phyloP scores from a whole-genome alignment of 2,329 filamentous ascomycete genomes.

The Penicillium sumatraense region DNA sequence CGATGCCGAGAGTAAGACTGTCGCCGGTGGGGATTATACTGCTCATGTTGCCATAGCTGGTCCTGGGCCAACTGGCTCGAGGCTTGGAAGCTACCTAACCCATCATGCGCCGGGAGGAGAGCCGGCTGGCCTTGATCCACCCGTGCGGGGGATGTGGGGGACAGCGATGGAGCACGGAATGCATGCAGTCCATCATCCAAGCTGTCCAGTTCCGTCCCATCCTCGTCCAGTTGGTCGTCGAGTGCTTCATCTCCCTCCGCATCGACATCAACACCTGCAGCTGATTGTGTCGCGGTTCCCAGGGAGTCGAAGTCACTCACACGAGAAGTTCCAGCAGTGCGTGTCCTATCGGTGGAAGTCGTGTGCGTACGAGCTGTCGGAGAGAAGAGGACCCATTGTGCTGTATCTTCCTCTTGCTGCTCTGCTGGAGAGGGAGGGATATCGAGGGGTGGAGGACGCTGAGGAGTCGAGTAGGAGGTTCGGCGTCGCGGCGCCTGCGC shows the following conservation, averaged over 20 bases:
- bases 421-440: conserved; percentile 34
- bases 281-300: conserved; percentile 68
- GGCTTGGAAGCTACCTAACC: conserved; percentile 80
- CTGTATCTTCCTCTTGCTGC: conserved; percentile 68
- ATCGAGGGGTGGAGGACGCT: conserved; percentile 32
- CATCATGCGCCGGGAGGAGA: conserved; percentile 89
- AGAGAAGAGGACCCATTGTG: conserved; percentile 97
- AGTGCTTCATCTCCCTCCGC: conserved; percentile 57
- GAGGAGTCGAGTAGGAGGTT: conserved; percentile 37
- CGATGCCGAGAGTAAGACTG: conserved; percentile 48
- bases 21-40: conserved; percentile 74
- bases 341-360: conserved; percentile 66
- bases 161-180: conserved; percentile 69
- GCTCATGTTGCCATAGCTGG: conserved; percentile 86
- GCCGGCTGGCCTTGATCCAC: conserved; percentile 64
- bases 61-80: conserved; percentile 71
- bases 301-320: conserved; percentile 82
- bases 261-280: conserved; percentile 28
- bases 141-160: conserved; percentile 46
- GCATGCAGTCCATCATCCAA: conserved; percentile 90
- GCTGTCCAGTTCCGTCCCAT: conserved; percentile 82
- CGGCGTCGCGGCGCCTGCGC: conserved; percentile 41
- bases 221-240: conserved; percentile 61
- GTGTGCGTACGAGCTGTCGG: conserved; percentile 74
- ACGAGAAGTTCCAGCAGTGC: conserved; percentile 70